phyloP scores from a whole-genome alignment of 164 flowering plant genomes.

The Paratinospora sagittata region DNA sequence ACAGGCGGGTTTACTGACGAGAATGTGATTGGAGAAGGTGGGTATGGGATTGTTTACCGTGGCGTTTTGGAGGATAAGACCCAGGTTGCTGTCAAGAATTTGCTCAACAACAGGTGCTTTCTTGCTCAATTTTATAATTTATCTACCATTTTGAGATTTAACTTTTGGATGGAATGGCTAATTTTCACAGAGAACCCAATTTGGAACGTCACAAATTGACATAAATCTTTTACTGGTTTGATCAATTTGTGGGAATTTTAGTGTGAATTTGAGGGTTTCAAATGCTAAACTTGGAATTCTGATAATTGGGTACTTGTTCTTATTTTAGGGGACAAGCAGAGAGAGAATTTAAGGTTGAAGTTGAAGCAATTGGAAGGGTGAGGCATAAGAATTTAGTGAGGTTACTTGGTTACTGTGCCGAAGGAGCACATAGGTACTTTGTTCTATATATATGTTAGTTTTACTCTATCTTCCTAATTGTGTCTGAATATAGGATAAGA shows the following conservation, averaged over 20 bases:
- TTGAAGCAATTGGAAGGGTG: constrained; percentile 88
- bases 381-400: constrained; percentile 88
- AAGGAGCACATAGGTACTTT: constrained; percentile 84
- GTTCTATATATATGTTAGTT: background rate
- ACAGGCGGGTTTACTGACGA: constrained; percentile 53
- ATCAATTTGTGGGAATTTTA: too few relatives aligned
- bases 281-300: background rate
- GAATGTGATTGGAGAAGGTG: constrained; percentile 75
- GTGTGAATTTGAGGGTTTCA: background rate
- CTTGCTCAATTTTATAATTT: background rate
- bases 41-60: constrained; percentile 70
- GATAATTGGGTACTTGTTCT: constrained; percentile 3
- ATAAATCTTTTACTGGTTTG: too few relatives aligned
- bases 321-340: constrained; percentile 93
- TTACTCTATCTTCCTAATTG: background rate
- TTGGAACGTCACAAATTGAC: background rate
- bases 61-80: constrained; percentile 45
- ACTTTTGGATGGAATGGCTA: background rate
- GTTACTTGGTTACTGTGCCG: constrained; percentile 84
- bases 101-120: constrained; percentile 63
- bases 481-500: background rate
- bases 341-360: constrained; percentile 76
- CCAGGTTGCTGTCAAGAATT: constrained; percentile 62
- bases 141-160: background rate
- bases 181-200: background rate